Percentiles rank a stretch among this genome's conserved stretches.
phyloP scores from a whole-genome alignment of 352 stramenopile species.

The Plasmopara muralis region DNA sequence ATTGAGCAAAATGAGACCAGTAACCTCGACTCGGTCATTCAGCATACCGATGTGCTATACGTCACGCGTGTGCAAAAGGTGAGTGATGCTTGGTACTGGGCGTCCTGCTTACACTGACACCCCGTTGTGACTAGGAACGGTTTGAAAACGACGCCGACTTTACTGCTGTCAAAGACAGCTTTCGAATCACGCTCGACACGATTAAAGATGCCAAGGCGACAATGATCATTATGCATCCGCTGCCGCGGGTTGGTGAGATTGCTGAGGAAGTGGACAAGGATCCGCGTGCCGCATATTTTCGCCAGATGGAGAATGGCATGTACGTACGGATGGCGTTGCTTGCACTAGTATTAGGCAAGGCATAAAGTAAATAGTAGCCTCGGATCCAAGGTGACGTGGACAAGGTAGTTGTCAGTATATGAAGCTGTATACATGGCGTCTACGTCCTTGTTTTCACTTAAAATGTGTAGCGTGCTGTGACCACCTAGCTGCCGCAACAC shows the following conservation, averaged over 20 bases:
- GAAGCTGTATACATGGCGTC: not conserved
- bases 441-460: slow-evolving; percentile 12
- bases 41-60: slow-evolving; percentile 96
- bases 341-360: slow-evolving; percentile 86
- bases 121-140: slow-evolving; percentile 68
- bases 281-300: slow-evolving; percentile 95
- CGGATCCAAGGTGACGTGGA: no score
- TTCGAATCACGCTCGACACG: slow-evolving; percentile 62
- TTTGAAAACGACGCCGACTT: slow-evolving; percentile 94
- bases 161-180: slow-evolving; percentile 91
- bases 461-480: not conserved
- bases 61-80: slow-evolving; percentile 96
- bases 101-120: not conserved
- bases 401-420: not conserved
- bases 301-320: slow-evolving; percentile 98
- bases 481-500: slow-evolving; percentile 21
- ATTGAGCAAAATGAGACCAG: slow-evolving; percentile 84
- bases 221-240: slow-evolving; percentile 97
- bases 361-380: slow-evolving; percentile 21
- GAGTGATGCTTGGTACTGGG: not conserved
- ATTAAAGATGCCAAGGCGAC: slow-evolving; percentile 81
- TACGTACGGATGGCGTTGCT: slow-evolving; percentile 98
- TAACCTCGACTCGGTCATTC: slow-evolving; percentile 84
- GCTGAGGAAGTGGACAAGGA: slow-evolving; percentile 93
- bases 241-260: slow-evolving; percentile 97